Base-by-base conservation (phyloP, 2,329 filamentous ascomycete genomes). In the Xylariaceae sp. region DNA sequence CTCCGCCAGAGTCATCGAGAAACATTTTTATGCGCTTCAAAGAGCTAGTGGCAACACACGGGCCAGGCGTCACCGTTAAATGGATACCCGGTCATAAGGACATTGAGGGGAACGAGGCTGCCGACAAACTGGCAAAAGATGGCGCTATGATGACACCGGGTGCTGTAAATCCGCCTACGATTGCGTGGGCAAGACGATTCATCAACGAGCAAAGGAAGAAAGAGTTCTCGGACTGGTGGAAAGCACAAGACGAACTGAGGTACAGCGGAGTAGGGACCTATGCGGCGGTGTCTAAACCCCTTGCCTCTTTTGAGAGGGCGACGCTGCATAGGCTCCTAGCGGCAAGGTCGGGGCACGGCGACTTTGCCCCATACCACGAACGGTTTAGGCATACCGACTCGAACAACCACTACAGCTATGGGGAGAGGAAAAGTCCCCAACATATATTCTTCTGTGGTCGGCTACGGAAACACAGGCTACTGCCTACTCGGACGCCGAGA, bases 401-500 rank as follows among this genome's bases (percentile, higher is more conserved):
- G 7, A 39, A 39, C 36, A 39, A 39, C 36, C 14, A 39, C 36
- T 39, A 14, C 36, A 39, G 43, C 43, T 45, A 23, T 45, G 17
- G 43, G 43, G 43, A 45, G 11, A 46, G 43, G 26, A 49, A 49
- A 29, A 16, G 31, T 16, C 46, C 46, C 14, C 46, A 49, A 8
- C 43, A 46, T 21, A 19, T 45, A 3, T 45, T 31, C 41, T 45
- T 45, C 41, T 45, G 26, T 24, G 41, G 41, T 28, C 41, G 26
- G 17, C 26, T 45, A 19, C 41, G 41, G 23, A 31, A 31, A 31
- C 24, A 48, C 34, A 37, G 46, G 19, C 21, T 49, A 26, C 19
- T 49, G 31, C 46, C 46, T 39, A 49, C 43, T 19, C 14, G 43
- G 33, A 49, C 46, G 2, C 33, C 31, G 46, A 49, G 46, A 29